Conservation (phyloP, 805 yeast species). For the Ogataea minuta region DNA sequence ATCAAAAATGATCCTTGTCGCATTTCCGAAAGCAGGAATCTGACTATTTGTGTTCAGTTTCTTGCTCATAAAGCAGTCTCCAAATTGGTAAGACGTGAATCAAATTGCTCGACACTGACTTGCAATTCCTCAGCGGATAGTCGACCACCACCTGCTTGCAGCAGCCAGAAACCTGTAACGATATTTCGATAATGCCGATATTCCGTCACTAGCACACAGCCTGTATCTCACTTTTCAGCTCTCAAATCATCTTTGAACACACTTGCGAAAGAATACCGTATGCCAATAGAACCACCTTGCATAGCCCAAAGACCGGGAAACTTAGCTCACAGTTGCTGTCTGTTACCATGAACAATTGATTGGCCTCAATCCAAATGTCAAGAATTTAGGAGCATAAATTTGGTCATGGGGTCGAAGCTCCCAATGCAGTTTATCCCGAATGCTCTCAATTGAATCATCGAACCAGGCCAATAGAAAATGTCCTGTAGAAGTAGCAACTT, state of each 20-base stretch:
- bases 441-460: constrained; percentile 45
- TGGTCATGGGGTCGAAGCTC: constrained; percentile 60
- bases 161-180: constrained; percentile 44
- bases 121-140: constrained; percentile 38
- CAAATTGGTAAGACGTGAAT: constrained; percentile 33
- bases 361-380: constrained; percentile 26
- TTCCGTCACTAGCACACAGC: constrained; percentile 42
- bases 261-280: constrained; percentile 58
- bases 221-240: constrained; percentile 40
- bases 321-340: constrained; percentile 19
- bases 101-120: constrained; percentile 41
- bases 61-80: constrained; percentile 25
- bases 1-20: constrained; percentile 30
- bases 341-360: constrained; percentile 4
- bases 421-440: constrained; percentile 62
- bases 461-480: neutral
- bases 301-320: constrained; percentile 58
- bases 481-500: neutral
- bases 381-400: constrained; percentile 35
- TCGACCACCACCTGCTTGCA: constrained; percentile 45
- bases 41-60: constrained; percentile 13
- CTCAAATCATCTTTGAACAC: constrained; percentile 52
- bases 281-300: constrained; percentile 65
- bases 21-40: constrained; percentile 18
- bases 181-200: constrained; percentile 41